These are phyloP conservation scores for Lasiodiplodia citricola DNA, from an alignment of 2,329 filamentous ascomycete species.

Conservation along the genomic window DNA sequence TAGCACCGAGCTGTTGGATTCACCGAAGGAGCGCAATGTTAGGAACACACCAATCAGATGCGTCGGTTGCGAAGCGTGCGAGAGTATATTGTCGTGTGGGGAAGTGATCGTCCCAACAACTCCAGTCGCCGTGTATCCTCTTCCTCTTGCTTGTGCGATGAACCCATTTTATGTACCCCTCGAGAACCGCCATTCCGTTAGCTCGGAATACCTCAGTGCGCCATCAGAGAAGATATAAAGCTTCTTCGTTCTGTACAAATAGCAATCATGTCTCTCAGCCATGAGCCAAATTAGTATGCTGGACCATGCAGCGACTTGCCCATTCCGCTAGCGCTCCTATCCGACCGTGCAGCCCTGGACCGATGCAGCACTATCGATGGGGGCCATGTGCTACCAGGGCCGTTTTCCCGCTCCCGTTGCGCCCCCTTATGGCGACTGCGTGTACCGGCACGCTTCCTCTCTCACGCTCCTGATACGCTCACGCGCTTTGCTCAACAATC, in stretches of 20 bases:
- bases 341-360: not conserved
- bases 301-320: not conserved
- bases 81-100: not conserved
- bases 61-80: not conserved
- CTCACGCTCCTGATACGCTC: slow-evolving; percentile 18
- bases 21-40: not conserved
- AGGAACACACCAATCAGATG: not conserved
- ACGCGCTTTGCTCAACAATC: slow-evolving; percentile 1
- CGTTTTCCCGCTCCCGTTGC: not conserved
- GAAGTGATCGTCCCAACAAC: not conserved
- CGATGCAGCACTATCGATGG: not conserved
- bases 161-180: not conserved
- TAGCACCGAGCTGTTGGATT: not conserved
- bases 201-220: not conserved
- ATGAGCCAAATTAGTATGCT: not conserved
- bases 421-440: not conserved
- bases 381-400: not conserved
- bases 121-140: not conserved
- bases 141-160: not conserved
- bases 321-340: not conserved
- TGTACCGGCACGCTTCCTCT: not conserved
- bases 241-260: not conserved
- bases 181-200: not conserved
- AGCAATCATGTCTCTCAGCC: not conserved
- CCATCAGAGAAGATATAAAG: not conserved